Conservation (phyloP, 1,284 basidiomycete genomes). For the Leccinum pachyderme region DNA sequence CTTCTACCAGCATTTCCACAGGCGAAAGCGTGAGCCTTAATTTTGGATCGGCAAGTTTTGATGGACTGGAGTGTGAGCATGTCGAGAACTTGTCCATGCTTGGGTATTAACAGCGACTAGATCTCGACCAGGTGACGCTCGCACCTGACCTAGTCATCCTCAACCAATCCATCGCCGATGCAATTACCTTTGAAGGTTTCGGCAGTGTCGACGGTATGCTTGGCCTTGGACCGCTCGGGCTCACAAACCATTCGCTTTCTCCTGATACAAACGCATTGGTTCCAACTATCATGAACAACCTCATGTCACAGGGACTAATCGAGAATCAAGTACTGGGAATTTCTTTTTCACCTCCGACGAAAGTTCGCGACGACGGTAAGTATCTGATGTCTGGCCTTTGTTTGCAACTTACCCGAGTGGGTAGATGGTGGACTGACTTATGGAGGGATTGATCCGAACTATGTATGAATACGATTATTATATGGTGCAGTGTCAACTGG, state of each 20-base stretch:
- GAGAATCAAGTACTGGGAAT: conserved; percentile 19
- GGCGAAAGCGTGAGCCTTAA: neutral
- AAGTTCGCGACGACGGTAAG: conserved; percentile 20
- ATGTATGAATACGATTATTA: conserved; percentile 14
- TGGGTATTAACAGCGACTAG: neutral
- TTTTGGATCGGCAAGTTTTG: neutral
- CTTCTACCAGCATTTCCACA: neutral
- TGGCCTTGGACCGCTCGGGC: conserved; percentile 24
- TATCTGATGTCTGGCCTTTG: neutral
- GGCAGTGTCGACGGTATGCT: conserved; percentile 22
- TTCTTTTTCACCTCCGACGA: conserved; percentile 21
- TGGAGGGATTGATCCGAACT: conserved; percentile 19
- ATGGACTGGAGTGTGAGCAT: neutral
- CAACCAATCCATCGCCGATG: conserved; percentile 28
- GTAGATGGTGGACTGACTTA: conserved; percentile 29
- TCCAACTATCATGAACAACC: conserved; percentile 30
- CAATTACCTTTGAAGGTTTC: conserved; percentile 11
- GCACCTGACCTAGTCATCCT: conserved; percentile 17
- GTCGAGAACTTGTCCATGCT: neutral
- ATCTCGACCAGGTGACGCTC: conserved; percentile 18
- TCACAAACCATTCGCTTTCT: conserved; percentile 16
- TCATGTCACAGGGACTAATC: conserved; percentile 19
- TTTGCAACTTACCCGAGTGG: neutral
- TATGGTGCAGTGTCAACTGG: neutral
- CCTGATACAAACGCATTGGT: conserved; percentile 5